Percentiles rank a stretch among this genome's conserved stretches.
Conservation (phyloP, 345 rosid species). For the Citrus mangshanensis region DNA sequence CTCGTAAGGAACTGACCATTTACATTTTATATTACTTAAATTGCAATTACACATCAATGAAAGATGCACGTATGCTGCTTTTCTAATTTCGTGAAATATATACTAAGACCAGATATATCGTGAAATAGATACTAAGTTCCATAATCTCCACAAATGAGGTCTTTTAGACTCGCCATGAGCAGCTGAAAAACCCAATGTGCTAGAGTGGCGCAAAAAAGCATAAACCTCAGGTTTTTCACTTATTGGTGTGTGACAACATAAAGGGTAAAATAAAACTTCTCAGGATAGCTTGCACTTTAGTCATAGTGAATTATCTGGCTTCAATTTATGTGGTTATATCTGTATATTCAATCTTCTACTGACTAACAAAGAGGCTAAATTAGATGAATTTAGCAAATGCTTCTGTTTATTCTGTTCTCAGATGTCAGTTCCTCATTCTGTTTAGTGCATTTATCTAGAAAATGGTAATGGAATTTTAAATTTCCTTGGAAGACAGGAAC, state of each 20-base stretch:
- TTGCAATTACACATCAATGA: background rate
- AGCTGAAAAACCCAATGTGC: background rate
- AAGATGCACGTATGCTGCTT: background rate
- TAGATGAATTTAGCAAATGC: background rate
- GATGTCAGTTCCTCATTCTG: background rate
- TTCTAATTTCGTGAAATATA: background rate
- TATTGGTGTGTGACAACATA: background rate
- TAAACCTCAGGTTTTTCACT: background rate
- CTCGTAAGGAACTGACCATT: constrained; percentile 51
- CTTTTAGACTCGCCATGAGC: background rate
- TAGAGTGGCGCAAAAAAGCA: background rate
- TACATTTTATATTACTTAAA: background rate
- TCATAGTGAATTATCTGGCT: background rate
- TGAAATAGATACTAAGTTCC: background rate
- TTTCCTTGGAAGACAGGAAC: background rate
- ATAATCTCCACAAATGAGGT: background rate
- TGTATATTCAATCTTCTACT: background rate
- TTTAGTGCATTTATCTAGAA: background rate
- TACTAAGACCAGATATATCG: background rate
- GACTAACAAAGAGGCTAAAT: background rate
- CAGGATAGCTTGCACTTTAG: background rate
- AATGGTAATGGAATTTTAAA: background rate
- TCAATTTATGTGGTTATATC: background rate
- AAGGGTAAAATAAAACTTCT: background rate
- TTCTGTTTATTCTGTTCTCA: background rate